phyloP scores from a whole-genome alignment of 805 yeast species.

The Starmerella roubikii region DNA sequence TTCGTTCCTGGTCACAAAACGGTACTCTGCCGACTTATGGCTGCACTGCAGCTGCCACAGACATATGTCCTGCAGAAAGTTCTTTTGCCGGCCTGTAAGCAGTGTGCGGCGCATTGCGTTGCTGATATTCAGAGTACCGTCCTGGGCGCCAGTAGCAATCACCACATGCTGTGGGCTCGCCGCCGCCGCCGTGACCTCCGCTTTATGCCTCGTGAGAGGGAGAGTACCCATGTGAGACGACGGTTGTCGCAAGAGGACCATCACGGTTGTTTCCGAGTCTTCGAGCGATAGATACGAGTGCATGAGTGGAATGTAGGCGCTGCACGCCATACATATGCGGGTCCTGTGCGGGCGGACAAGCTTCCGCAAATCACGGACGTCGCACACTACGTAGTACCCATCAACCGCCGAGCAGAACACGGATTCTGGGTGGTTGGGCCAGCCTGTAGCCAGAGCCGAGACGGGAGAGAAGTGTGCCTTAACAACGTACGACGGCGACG shows the following conservation, averaged over 20 bases:
- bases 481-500: constrained; percentile 28
- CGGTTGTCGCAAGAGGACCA: constrained; percentile 29
- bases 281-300: constrained; percentile 31
- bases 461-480: constrained; percentile 32
- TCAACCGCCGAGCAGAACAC: constrained; percentile 32
- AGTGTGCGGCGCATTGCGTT: constrained; percentile 28
- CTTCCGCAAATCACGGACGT: constrained; percentile 23
- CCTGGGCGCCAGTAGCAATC: constrained; percentile 36
- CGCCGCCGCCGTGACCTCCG: constrained; percentile 31
- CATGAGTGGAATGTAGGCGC: constrained; percentile 20
- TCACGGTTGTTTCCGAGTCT: constrained; percentile 29
- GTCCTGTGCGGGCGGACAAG: constrained; percentile 7
- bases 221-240: constrained; percentile 21
- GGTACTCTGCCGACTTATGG: constrained; percentile 28
- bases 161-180: constrained; percentile 36
- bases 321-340: constrained; percentile 2
- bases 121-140: constrained; percentile 34
- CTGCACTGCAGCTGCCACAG: constrained; percentile 31
- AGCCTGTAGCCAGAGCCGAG: constrained; percentile 26
- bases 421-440: constrained; percentile 27
- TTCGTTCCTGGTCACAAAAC: constrained; percentile 32
- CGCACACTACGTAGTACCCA: constrained; percentile 30
- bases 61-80: constrained; percentile 16
- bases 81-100: constrained; percentile 20
- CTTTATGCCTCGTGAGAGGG: constrained; percentile 30